These are phyloP conservation scores for Phytophthora colocasiae DNA, from an alignment of 352 stramenopile genomes.

Conservation along the genomic window DNA sequence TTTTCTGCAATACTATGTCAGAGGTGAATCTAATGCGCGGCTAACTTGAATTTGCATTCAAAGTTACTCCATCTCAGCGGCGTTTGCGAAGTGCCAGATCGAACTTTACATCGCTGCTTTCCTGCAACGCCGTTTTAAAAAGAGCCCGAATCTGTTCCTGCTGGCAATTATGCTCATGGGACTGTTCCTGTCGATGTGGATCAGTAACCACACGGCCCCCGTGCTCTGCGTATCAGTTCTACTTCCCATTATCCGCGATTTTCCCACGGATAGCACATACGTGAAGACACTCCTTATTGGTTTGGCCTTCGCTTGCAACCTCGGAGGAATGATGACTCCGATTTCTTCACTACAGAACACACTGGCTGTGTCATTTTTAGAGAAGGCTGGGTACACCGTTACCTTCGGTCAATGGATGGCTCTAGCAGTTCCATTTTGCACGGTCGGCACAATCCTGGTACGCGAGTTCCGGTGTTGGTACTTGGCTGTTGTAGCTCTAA, in stretches of 20 bases:
- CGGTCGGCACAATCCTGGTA: slow-evolving; percentile 84
- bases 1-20: background rate
- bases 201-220: slow-evolving; percentile 93
- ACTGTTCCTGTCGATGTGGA: slow-evolving; percentile 94
- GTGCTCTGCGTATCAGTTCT: slow-evolving; percentile 93
- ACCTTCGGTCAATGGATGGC: slow-evolving; percentile 94
- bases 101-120: slow-evolving; percentile 92
- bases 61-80: slow-evolving; percentile 89
- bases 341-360: slow-evolving; percentile 94
- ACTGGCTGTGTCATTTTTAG: slow-evolving; percentile 84
- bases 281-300: slow-evolving; percentile 93
- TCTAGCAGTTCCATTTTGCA: slow-evolving; percentile 90
- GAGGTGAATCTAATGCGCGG: background rate
- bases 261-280: slow-evolving; percentile 83
- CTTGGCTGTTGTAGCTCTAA: slow-evolving; percentile 2
- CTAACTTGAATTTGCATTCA: slow-evolving; percentile 5
- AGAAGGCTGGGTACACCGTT: slow-evolving; percentile 88
- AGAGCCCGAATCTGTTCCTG: slow-evolving; percentile 89
- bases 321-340: slow-evolving; percentile 94
- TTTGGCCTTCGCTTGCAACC: slow-evolving; percentile 93
- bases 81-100: slow-evolving; percentile 93
- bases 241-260: slow-evolving; percentile 90
- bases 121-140: slow-evolving; percentile 90
- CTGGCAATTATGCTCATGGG: slow-evolving; percentile 95
- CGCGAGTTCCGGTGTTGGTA: slow-evolving; percentile 8